Evolutionary conservation across 2,329 filamentous ascomycete species (phyloP), one percentile per base, ranked within the genome.

Genomic region (Neoarthrinium moseri): DNA sequence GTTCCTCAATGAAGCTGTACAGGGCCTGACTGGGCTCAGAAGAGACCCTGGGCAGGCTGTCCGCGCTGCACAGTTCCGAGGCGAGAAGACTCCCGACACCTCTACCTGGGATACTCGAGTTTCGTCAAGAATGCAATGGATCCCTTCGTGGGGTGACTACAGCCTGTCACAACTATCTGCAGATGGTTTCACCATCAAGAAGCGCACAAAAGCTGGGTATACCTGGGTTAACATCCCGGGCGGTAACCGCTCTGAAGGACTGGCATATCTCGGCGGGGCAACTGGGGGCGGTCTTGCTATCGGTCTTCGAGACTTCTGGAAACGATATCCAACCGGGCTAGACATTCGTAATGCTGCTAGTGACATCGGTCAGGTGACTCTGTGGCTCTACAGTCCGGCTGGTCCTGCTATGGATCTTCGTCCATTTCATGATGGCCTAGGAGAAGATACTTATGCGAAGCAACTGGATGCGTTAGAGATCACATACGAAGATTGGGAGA

Each of bases 401-500:
- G 78, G 77, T 0, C 69, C 71, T 23, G 78, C 80, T 0, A 63
- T 84, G 41, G 81, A 84, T 29, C 61, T 81, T 4, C 66, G 77
- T 0, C 74, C 77, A 0, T 84, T 76, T 46, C 80, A 84, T 37
- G 78, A 84, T 49, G 76, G 77, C 0, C 59, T 84, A 6, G 77
- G 77, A 0, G 56, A 78, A 52, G 71, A 81, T 34, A 77, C 71
- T 0, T 84, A 82, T 47, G 68, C 65, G 0, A 70, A 83, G 15
- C 74, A 85, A 56, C 63, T 83, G 1, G 80, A 83, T 47, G 81
- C 78, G 2, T 68, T 84, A 0, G 71, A 81, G 21, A 78, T 84
- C 18, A 85, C 81, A 0, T 85, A 85, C 47, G 81, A 85, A 48
- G 81, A 84, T 49, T 84, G 71, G 49, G 79, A 84, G 48, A 62